phyloP scores from a whole-genome alignment of 1,284 basidiomycete genomes.

The Pholiota adiposa region DNA sequence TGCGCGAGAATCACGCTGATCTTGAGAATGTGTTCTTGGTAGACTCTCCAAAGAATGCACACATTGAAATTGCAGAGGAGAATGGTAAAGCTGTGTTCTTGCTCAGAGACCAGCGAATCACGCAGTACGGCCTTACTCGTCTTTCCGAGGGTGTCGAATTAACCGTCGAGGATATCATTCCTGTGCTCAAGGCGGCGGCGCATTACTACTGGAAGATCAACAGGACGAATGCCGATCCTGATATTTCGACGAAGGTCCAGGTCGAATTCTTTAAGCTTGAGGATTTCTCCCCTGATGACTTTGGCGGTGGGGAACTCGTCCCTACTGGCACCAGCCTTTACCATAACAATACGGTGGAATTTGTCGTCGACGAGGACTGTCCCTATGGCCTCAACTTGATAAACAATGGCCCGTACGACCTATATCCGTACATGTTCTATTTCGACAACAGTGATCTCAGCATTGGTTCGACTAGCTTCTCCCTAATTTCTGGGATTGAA shows the following conservation, averaged over 20 bases:
- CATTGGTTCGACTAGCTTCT: slow-evolving; percentile 1
- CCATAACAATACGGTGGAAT: slow-evolving; percentile 1
- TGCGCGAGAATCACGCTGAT: not conserved
- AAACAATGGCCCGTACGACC: not conserved
- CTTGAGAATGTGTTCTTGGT: slow-evolving; percentile 10
- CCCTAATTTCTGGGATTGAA: too few relatives aligned
- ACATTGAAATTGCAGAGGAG: slow-evolving; percentile 14
- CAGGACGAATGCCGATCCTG: slow-evolving; percentile 8
- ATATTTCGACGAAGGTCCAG: slow-evolving; percentile 6
- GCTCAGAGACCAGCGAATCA: slow-evolving; percentile 12
- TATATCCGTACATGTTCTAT: slow-evolving; percentile 17
- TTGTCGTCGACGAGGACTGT: slow-evolving; percentile 6
- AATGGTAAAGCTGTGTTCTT: slow-evolving; percentile 9
- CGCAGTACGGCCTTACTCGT: slow-evolving; percentile 12
- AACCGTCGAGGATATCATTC: slow-evolving; percentile 5
- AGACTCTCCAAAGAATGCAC: slow-evolving; percentile 5
- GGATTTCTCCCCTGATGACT: not conserved
- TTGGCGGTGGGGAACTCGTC: not conserved
- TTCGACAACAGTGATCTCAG: slow-evolving; percentile 18
- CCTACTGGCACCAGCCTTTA: slow-evolving; percentile 2
- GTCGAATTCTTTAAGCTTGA: slow-evolving; percentile 15
- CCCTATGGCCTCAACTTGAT: slow-evolving; percentile 5
- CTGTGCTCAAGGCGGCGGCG: slow-evolving; percentile 9
- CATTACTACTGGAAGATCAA: slow-evolving; percentile 20
- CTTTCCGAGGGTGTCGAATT: slow-evolving; percentile 3